Base-by-base conservation (phyloP, 2,329 filamentous ascomycete species). In the Huntiella savannae region DNA sequence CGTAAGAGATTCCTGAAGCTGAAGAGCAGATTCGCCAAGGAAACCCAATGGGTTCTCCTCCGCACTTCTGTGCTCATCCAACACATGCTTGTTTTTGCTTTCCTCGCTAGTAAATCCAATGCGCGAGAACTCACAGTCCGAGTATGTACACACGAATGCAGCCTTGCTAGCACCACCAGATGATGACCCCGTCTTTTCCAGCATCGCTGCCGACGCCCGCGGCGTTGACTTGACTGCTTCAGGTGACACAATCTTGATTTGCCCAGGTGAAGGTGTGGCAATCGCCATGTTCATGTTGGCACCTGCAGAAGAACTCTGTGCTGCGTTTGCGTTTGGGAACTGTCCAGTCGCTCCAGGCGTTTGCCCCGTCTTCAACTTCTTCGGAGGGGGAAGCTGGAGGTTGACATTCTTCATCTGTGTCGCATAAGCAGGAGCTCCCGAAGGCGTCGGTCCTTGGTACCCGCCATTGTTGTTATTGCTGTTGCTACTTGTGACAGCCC, bases 21-120 rank as follows among this genome's bases (percentile, higher is more conserved):
- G 52, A 1, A 67, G 65, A 33, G 77, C 55, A 40, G 63, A 67
- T 43, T 75, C 71, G 43, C 62, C 54, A 12, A 64, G 59, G 54
- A 69, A 79, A 52, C 68, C 69, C 47, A 65, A 38, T 2, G 75
- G 73, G 49, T 79, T 61, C 51, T 72, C 62, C 37, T 62, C 59
- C 4, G 74, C 74, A 55, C 67, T 70, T 16, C 65, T 59, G 52
- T 79, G 75, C 55, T 77, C 73, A 48, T 77, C 70, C n/a, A 71
- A 62, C 5, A 66, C 58, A 53, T 79, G 75, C 8, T 59, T 55
- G 46, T 67, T 65, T 42, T 69, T 62, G 10, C 66, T 66, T 52
- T 76, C 70, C 51, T 77, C 69, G 5, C 60, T 72, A 2, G 65
- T 54, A 52, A 77, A 78, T 0, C 66, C 69, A 10, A 62, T 59